These are phyloP conservation scores for Niebla homalea DNA, from an alignment of 495 filamentous ascomycete genomes.

Conservation along the genomic window DNA sequence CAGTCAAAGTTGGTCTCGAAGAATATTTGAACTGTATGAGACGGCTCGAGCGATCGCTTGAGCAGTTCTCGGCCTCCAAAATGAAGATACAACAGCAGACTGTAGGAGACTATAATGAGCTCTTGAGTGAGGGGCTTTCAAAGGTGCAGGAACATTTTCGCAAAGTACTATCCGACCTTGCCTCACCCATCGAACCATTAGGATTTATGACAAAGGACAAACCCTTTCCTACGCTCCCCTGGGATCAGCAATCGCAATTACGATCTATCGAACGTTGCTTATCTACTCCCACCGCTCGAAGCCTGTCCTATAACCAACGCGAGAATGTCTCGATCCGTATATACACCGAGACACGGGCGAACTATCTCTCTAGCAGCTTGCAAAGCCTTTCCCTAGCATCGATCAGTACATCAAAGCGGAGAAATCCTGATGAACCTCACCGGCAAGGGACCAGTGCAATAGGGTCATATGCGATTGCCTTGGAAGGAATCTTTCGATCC, in stretches of 20 bases:
- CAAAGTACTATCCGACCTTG: conserved; percentile 57
- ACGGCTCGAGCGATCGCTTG: conserved; percentile 67
- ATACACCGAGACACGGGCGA: conserved; percentile 73
- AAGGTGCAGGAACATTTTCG: conserved; percentile 76
- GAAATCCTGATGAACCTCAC: conserved; percentile 61
- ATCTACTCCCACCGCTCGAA: conserved; percentile 36
- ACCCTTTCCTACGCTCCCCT: conserved; percentile 50
- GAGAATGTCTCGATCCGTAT: conserved; percentile 54
- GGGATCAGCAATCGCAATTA: conserved; percentile 44
- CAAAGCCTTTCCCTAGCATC: conserved; percentile 79
- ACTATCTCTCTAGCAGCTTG: conserved; percentile 66
- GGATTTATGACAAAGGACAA: conserved; percentile 72
- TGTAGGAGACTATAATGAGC: conserved; percentile 59
- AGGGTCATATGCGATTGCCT: conserved; percentile 70
- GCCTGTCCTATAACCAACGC: conserved; percentile 32
- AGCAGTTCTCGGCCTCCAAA: conserved; percentile 72
- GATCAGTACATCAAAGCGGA: conserved; percentile 74
- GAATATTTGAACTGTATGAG: conserved; percentile 86
- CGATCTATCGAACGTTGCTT: conserved; percentile 45
- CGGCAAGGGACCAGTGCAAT: conserved; percentile 87
- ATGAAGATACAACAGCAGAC: conserved; percentile 83
- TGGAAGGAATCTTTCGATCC: conserved; percentile 72
- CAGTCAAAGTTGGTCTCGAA: conserved; percentile 61
- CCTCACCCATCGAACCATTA: conserved; percentile 68
- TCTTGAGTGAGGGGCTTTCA: conserved; percentile 63